phyloP scores from a whole-genome alignment of 2,329 filamentous ascomycete genomes.

The Colletotrichum liaoningense region DNA sequence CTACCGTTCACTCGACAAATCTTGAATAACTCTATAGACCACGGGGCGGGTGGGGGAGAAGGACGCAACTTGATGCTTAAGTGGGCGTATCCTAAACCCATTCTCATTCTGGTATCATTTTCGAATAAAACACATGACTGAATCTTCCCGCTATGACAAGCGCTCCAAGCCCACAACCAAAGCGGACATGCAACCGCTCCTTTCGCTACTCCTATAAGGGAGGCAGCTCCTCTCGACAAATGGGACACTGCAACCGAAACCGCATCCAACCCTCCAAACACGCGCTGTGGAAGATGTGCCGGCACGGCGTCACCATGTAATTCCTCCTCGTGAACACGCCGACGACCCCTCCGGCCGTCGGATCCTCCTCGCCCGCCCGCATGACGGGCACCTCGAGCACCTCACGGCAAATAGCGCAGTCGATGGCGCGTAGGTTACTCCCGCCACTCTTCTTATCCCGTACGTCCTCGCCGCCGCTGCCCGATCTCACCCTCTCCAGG shows the following conservation, averaged over 20 bases:
- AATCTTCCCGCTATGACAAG: not conserved
- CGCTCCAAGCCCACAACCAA: not conserved
- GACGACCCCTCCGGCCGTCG: conserved; percentile 62
- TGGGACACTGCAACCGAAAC: conserved; percentile 92
- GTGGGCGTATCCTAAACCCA: not conserved
- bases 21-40: not conserved
- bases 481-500: conserved; percentile 45
- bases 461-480: conserved; percentile 45
- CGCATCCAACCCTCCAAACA: conserved; percentile 98
- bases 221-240: conserved; percentile 90
- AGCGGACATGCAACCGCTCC: no score
- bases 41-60: no score
- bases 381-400: conserved; percentile 89
- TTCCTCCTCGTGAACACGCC: conserved; percentile 81
- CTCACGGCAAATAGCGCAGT: conserved; percentile 96
- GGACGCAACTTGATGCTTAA: not conserved
- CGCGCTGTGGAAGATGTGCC: conserved; percentile 92
- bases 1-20: no score
- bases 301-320: conserved; percentile 98
- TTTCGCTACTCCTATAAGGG: conserved; percentile 67
- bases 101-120: not conserved
- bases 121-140: not conserved
- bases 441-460: conserved; percentile 42
- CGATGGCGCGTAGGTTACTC: conserved; percentile 67
- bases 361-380: conserved; percentile 65